phyloP scores from a whole-genome alignment of 768 basidiomycete genomes.

The Boletus rubroflammeus region DNA sequence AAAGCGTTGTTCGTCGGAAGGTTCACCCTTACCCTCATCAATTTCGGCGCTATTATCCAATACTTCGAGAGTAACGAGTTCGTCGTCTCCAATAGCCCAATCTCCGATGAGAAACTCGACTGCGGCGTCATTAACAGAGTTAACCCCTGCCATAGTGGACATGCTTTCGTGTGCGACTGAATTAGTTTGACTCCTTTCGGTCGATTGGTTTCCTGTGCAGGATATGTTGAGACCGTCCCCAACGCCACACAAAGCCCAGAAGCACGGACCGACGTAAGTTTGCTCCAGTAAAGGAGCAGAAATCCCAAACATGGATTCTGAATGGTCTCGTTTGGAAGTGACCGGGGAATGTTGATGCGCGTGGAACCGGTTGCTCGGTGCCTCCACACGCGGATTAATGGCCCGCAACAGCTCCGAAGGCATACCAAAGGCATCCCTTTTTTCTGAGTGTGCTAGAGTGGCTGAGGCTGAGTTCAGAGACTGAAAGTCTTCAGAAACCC shows the following conservation, averaged over 20 bases:
- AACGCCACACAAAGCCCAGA: not conserved
- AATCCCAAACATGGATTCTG: slow-evolving; percentile 16
- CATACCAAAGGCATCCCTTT: slow-evolving; percentile 18
- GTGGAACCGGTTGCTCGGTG: not conserved
- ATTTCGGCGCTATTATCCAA: slow-evolving; percentile 21
- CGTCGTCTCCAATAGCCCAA: slow-evolving; percentile 78
- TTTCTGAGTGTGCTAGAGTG: not conserved
- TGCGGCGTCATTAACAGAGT: not conserved
- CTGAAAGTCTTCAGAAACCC: not conserved
- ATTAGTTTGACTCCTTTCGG: not conserved
- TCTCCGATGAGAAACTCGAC: slow-evolving; percentile 39
- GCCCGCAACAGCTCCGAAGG: slow-evolving; percentile 26
- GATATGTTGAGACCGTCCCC: not conserved
- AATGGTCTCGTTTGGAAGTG: not conserved
- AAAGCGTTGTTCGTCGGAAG: not conserved
- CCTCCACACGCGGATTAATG: not conserved
- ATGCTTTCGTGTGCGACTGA: not conserved
- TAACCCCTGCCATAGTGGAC: not conserved
- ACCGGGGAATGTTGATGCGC: not conserved
- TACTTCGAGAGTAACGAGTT: slow-evolving; percentile 37
- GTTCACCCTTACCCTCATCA: slow-evolving; percentile 23
- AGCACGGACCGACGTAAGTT: slow-evolving; percentile 11
- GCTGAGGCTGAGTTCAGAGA: not conserved
- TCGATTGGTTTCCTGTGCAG: slow-evolving; percentile 1
- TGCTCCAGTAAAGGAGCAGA: slow-evolving; percentile 16